Base-by-base conservation (phyloP, 345 rosid species). In the Iberis pinnata region DNA sequence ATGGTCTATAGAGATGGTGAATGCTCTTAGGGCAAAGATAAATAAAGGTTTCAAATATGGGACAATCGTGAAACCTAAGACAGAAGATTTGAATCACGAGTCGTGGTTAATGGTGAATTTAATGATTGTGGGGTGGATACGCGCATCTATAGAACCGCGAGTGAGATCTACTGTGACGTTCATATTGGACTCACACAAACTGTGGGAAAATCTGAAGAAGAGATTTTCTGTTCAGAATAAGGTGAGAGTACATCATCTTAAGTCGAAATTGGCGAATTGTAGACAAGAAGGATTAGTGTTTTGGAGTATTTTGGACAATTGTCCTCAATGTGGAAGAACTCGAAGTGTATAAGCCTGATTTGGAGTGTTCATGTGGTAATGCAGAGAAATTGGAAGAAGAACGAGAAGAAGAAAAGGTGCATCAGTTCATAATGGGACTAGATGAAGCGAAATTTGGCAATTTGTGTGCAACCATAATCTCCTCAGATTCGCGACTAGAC, bases 81-180 rank as follows among this genome's bases (percentile, higher is more conserved):
- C 0, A 0, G 11, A 1, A 0, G 2, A 4, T 8, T 3, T 6
- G 0, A 11, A 44, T 8, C 1, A 5, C 0, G 49, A 44, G 0
- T 11, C 12, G 6, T 20, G 48, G 48, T 2, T 39, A 0, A 18
- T 24, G 0, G 24, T 41, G 2, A 41, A 41, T 3, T 17, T 12
- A 0, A 41, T 44, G 32, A 7, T 44, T 0, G 6, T 22, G 0
- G 32, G 32, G 0, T 44, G 48, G 32, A 20, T 44, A 1, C 0
- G 18, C 0, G 31, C 31, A 0, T 22, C 32, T 0, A 44, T 44
- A 0, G 31, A 22, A 1, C 49, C 27, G 0, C 20, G n/a, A 1
- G 18, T 44, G 0, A n/a, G 8, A 0, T 22, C 32, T 0, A n/a
- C 49, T 0, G 2, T 22, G 1, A 7, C 18, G 4, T 22, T 6